Conservation (phyloP, 352 stramenopile species). For the Globisporangium canariense region DNA sequence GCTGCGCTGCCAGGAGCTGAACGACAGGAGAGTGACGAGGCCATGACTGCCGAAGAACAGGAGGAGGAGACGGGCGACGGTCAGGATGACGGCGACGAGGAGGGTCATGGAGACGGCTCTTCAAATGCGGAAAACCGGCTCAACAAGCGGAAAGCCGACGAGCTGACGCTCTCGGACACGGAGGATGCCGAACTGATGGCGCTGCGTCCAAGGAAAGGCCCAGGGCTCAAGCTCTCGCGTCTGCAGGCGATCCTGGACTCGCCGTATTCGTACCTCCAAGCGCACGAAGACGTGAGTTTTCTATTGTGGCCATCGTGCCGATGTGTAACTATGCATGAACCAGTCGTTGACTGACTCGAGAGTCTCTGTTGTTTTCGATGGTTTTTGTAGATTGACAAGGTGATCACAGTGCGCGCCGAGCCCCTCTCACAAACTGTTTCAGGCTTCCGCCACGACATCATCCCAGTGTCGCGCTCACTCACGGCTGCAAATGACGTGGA, state of each 20-base stretch:
- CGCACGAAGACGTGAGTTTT: background rate
- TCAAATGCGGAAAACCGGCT: background rate
- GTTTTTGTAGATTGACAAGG: background rate
- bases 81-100: background rate
- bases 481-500: background rate
- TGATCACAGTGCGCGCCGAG: background rate
- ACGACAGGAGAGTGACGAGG: too few species aligned
- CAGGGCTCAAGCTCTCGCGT: background rate
- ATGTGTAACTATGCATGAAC: background rate
- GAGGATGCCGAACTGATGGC: background rate
- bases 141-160: slow-evolving; percentile 1
- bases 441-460: background rate
- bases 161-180: background rate
- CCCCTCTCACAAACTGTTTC: background rate
- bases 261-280: slow-evolving; percentile 4
- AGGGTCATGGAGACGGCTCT: background rate
- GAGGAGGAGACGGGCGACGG: too few species aligned
- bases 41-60: too few species aligned
- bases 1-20: too few species aligned
- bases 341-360: too few species aligned
- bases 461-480: background rate
- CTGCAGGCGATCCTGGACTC: slow-evolving; percentile 6
- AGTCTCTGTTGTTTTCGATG: background rate
- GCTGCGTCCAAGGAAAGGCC: background rate
- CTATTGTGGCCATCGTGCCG: background rate